These are phyloP conservation scores for Dactylellina cionopaga DNA, from an alignment of 2,329 filamentous ascomycete species.

Conservation along the genomic window DNA sequence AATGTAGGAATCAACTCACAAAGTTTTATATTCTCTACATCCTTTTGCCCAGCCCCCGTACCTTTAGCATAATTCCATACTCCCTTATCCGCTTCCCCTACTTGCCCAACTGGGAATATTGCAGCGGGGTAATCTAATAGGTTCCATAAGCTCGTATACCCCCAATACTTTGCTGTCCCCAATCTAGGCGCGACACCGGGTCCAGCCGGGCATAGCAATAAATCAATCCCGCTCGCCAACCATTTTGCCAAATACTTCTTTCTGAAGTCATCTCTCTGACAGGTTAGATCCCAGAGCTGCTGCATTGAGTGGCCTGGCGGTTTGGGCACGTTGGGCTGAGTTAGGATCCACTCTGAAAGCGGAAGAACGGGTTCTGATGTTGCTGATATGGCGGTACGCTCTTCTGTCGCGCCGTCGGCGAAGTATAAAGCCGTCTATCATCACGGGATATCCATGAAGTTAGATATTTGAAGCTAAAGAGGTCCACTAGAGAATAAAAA, in stretches of 20 bases:
- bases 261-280: constrained; percentile 63
- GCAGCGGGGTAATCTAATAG: constrained; percentile 73
- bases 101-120: constrained; percentile 69
- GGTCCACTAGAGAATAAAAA: too few relatives aligned
- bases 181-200: constrained; percentile 67
- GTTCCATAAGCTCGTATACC: constrained; percentile 75
- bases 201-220: constrained; percentile 70
- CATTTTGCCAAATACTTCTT: constrained; percentile 65
- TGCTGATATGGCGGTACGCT: constrained; percentile 64
- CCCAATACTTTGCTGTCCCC: constrained; percentile 69
- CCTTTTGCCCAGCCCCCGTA: constrained; percentile 13
- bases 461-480: too few relatives aligned
- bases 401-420: constrained; percentile 69
- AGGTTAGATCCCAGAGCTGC: constrained; percentile 62
- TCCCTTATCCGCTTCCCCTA: constrained; percentile 63
- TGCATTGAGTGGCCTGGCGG: constrained; percentile 60
- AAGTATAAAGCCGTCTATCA: constrained; percentile 66
- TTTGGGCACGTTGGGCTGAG: constrained; percentile 65
- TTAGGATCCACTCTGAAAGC: constrained; percentile 69
- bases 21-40: constrained; percentile 28
- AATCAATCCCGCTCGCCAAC: constrained; percentile 66
- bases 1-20: constrained; percentile 18
- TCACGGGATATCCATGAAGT: too few relatives aligned
- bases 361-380: constrained; percentile 70
- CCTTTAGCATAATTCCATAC: constrained; percentile 20